Percentiles rank a stretch among this genome's conserved stretches.
Conservation (phyloP, 768 basidiomycete genomes). For the Xerocomus potaroensis region DNA sequence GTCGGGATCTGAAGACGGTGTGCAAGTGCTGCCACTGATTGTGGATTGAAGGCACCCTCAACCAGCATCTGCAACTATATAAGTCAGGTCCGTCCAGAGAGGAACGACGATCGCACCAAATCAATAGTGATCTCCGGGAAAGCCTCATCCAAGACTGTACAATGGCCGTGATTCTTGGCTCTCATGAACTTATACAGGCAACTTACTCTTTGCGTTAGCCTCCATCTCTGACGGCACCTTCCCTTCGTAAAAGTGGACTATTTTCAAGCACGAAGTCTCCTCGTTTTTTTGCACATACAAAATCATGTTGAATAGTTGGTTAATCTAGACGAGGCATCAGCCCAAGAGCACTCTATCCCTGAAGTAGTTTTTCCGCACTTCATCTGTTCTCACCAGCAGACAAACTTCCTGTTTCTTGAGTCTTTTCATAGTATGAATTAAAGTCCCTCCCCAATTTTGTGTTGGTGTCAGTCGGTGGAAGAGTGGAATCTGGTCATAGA, state of each 20-base stretch:
- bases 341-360: background rate
- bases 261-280: constrained; percentile 63
- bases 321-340: constrained; percentile 43
- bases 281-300: constrained; percentile 66
- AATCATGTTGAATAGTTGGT: constrained; percentile 58
- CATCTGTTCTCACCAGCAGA: constrained; percentile 59
- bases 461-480: constrained; percentile 41
- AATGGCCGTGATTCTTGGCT: background rate
- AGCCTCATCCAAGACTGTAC: constrained; percentile 52
- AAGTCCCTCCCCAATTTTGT: constrained; percentile 37
- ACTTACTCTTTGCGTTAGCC: constrained; percentile 61
- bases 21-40: constrained; percentile 45
- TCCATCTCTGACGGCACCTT: constrained; percentile 68
- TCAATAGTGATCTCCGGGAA: constrained; percentile 65
- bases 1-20: constrained; percentile 46
- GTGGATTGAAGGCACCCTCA: constrained; percentile 40
- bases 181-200: background rate
- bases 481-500: constrained; percentile 54
- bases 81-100: background rate
- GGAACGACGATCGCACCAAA: constrained; percentile 35
- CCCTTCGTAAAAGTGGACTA: constrained; percentile 60
- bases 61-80: constrained; percentile 39
- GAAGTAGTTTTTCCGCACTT: constrained; percentile 39
- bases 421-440: constrained; percentile 43
- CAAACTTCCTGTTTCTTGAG: constrained; percentile 54